Base-by-base conservation (phyloP, 495 filamentous ascomycete species). In the Neurospora sp. region DNA sequence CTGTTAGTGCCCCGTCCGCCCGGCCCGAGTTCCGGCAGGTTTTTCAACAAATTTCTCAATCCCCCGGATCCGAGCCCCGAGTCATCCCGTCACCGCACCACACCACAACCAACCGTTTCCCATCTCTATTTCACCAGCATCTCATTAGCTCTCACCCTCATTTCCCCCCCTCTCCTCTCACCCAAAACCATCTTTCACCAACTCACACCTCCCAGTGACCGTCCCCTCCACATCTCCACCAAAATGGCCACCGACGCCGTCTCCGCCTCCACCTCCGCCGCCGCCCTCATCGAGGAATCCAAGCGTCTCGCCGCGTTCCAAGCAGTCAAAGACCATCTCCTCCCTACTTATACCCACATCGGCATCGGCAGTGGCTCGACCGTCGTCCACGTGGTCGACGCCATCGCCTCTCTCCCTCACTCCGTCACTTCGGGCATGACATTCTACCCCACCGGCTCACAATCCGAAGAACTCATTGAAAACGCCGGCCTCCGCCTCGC, bases 351-450 rank as follows among this genome's bases (percentile, higher is more conserved):
- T 0, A 35, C 31, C 0, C 31, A 90, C 79, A 88, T 98, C 75
- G 96, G 96, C 75, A 98, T 99, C 81, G 96, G 96, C 71, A 94
- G 91, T 72, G 96, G 96, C 72, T 94, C 90, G 70, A 99, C 96
- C 2, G 93, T 99, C 41, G 90, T 96, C 76, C 96, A 97, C 82
- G 96, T 98, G 16, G 94, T 99, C 70, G 93, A 97, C 77, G 94
- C 94, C 45, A 99, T 99, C 82, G 90, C 91, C 74, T 88, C 88
- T 35, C 87, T 91, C 41, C 88, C 88, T 18, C 78, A 88, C 22
- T 83, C 87, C 72, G 87, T 88, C 69, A 88, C 87, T 3, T 81
- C 85, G n/a, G 77, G 79, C 72, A 93, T 94, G 84, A 85, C 84
- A 74, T 99, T 97, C 82, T 87, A 98, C 41, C 95, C 96, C 0